Evolutionary conservation across 2,329 filamentous ascomycete species (phyloP), one percentile per base, ranked within the genome.

Genomic region (Samsoniella hepiali): DNA sequence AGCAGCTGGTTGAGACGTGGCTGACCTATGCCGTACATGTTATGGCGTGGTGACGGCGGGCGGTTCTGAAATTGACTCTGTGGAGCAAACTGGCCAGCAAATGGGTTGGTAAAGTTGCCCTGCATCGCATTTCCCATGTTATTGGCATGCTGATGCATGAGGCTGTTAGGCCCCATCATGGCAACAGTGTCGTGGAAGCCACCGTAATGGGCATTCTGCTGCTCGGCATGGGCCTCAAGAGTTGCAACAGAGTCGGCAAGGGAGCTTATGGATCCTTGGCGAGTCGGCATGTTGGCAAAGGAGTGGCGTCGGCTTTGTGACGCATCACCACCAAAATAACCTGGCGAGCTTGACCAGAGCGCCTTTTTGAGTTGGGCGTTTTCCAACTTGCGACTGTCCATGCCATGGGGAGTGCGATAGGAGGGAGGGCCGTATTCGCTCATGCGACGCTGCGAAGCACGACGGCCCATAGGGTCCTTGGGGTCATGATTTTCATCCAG

Each of bases 261-360:
- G 34, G 86, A 88, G 68, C 84, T 83, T 67, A 88, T 84, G 3
- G 86, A 88, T 2, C 81, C 83, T 67, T 89, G 86, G 15, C 87
- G 81, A 32, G 85, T 87, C 34, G 84, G 86, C 70, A 88, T 82
- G 69, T 88, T 88, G 58, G 87, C 91, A 71, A 95, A 91, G 1
- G 91, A 94, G 74, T 94, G 91, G 34, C 91, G 86, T 64, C 91
- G 84, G 69, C 90, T 92, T 70, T 93, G 89, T 13, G 88, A 85
- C 36, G 86, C 79, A 65, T 91, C 88, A 4, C 79, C 81, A 31
- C 84, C 81, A 51, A 84, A 82, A 71, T 91, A 90, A 1, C 85
- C 87, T n/a, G 88, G 81, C 6, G 87, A 87, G 68, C 84, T 89
- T 67, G 90, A 88, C 89, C 89, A 93, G 65, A 86, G 84, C 4